Evolutionary conservation across 148 eudicot species (phyloP).

Genomic region (Suaeda aralocaspica): DNA sequence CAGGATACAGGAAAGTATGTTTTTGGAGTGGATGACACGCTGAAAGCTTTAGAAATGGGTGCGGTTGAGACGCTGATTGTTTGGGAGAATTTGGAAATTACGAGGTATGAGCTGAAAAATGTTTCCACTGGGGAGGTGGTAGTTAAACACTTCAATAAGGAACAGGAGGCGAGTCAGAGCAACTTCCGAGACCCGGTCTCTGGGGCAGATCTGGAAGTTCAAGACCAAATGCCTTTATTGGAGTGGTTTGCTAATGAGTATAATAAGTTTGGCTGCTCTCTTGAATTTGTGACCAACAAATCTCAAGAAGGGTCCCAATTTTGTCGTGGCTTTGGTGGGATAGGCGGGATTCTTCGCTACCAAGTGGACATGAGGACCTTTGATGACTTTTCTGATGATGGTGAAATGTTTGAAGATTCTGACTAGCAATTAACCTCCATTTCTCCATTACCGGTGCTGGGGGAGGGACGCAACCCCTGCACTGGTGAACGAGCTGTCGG

Average conservation of each 20-base stretch:
- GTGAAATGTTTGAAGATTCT: slow-evolving; percentile 20
- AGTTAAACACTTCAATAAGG: slow-evolving; percentile 25
- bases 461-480: slow-evolving; percentile 13
- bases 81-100: slow-evolving; percentile 28
- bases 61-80: slow-evolving; percentile 29
- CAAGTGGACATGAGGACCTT: slow-evolving; percentile 25
- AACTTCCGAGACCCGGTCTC: slow-evolving; percentile 17
- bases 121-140: slow-evolving; percentile 10
- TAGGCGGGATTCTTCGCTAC: slow-evolving; percentile 29
- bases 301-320: slow-evolving; percentile 29
- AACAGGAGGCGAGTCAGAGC: slow-evolving; percentile 23
- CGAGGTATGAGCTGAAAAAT: slow-evolving; percentile 22
- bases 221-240: slow-evolving; percentile 19
- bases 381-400: slow-evolving; percentile 26
- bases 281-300: slow-evolving; percentile 28
- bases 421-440: slow-evolving; percentile 25
- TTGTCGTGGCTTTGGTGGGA: slow-evolving; percentile 32
- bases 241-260: slow-evolving; percentile 34
- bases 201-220: slow-evolving; percentile 22
- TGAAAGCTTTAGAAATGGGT: slow-evolving; percentile 30
- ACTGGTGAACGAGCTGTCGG: slow-evolving; percentile 22
- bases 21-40: slow-evolving; percentile 27
- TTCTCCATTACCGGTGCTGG: slow-evolving; percentile 13
- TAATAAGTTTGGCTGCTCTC: slow-evolving; percentile 27
- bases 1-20: slow-evolving; percentile 31